Evolutionary conservation across 2,329 filamentous ascomycete genomes (phyloP), one percentile per base, ranked within the genome.

Genomic region (Chaetomiaceae sp.): DNA sequence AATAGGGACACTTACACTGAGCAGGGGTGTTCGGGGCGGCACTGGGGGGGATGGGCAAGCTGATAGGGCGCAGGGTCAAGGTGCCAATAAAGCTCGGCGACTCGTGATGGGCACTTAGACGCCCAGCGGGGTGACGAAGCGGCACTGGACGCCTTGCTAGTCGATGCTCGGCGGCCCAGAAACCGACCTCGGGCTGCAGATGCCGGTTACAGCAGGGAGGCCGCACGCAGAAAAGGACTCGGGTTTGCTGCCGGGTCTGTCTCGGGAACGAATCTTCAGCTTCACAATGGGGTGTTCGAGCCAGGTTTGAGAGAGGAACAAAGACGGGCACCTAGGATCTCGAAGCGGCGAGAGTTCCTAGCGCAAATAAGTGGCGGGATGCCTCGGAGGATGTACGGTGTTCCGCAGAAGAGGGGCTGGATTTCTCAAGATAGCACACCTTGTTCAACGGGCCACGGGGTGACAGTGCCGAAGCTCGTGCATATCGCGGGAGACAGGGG

Each of bases 61-160:
- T 75, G 74, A 75, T 78, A 76, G 74, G 74, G 61, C 66, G 60
- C 64, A 56, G 54, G 59, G 27, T 56, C 51, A 55, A 61, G 61
- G 61, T 63, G 65, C 68, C 71, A 70, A 71, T 72, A 66, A 66
- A 63, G 67, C 64, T 66, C 64, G 66, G 65, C 69, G 67, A 72
- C 66, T 69, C 64, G 66, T 61, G 65, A 68, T 64, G 63, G 63
- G 47, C 36, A 68, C 71, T 72, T 77, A 77, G 70, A 74, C 75
- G 75, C 75, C 71, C 68, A 62, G 57, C 52, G 59, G 65, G 60
- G 64, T 65, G 64, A 67, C 64, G 61, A 63, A 64, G 68, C 70
- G 69, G 65, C 63, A 67, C 69, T 65, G 54, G 49, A 52, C 39
- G 51, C 43, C 45, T 55, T 51, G 47, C 53, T 47, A 59, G 58